These are phyloP conservation scores for Candida vaughaniae DNA, from an alignment of 805 yeast species.

Conservation along the genomic window DNA sequence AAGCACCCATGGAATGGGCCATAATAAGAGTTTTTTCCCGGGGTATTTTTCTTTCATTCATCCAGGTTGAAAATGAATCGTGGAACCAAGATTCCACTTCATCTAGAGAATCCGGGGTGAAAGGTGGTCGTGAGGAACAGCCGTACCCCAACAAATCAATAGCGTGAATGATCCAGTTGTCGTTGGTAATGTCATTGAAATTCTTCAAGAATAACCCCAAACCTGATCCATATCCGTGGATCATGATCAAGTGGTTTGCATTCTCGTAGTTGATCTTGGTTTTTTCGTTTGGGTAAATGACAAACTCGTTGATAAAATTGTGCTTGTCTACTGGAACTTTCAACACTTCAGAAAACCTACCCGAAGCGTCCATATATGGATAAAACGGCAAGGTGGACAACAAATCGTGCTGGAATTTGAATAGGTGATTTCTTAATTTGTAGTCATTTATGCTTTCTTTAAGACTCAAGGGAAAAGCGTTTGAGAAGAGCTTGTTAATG, in stretches of 20 bases:
- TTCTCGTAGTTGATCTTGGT: constrained; percentile 15
- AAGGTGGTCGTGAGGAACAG: constrained; percentile 73
- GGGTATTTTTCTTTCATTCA: constrained; percentile 40
- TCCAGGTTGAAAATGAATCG: constrained; percentile 66
- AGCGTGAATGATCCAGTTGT: constrained; percentile 76
- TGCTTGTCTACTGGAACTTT: constrained; percentile 28
- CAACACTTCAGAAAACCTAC: constrained; percentile 30
- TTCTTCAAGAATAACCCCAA: constrained; percentile 44
- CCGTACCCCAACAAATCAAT: constrained; percentile 92
- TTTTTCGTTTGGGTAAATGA: constrained; percentile 31
- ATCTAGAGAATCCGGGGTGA: constrained; percentile 38
- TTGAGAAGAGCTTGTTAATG: constrained; percentile 48
- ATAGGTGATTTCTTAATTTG: constrained; percentile 32
- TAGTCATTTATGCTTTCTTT: constrained; percentile 56
- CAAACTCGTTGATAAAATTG: constrained; percentile 40
- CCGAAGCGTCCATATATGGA: constrained; percentile 31
- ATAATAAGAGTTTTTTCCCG: constrained; percentile 51
- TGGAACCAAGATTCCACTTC: constrained; percentile 64
- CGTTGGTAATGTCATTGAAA: constrained; percentile 26
- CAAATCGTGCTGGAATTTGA: constrained; percentile 47
- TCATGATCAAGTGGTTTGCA: constrained; percentile 41
- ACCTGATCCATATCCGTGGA: constrained; percentile 47
- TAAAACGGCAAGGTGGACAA: constrained; percentile 47
- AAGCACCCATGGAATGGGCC: constrained; percentile 95
- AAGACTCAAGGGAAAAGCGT: constrained; percentile 57